Base-by-base conservation (phyloP, 129 eudicot genomes). In the Flaveria sonorensis region DNA sequence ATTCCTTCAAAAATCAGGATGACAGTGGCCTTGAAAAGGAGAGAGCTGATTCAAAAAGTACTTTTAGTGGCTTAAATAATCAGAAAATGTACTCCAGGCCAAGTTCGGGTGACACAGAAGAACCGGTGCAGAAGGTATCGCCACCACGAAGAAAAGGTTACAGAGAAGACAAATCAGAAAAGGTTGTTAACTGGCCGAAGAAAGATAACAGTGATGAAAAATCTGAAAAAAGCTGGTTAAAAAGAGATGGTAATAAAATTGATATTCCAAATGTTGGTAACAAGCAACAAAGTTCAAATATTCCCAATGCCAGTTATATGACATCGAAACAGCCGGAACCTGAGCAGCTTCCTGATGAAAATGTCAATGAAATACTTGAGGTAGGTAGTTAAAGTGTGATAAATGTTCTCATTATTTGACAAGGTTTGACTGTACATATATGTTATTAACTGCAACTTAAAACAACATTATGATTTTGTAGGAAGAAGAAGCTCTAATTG, bases 401-500 rank as follows among this genome's bases (percentile, higher is more conserved):
- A 30, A 63, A 32, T 63, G 46, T 14, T 63, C 16, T 63, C 15
- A 5, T 26, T 30, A 50, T 18, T 62, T 69, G 57, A 45, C 36
- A 0, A 59, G 21, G 55, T 48, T 32, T 51, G 32, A 24, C 21
- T 71, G 45, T 19, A 51, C n/a, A 59, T 45, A 1, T 18, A 28
- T 77, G 47, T 12, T 63, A n/a, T 66, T 68, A 59, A 16, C 0
- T 47, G 32, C 16, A 45, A 26, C 6, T 32, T 53, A 14, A 45
- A 30, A 32, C 23, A 30, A 0, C 20, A 28, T 62, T 14, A 32
- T 63, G 46, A 14, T 56, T 56, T 45, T 83, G 66, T 74, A 94
- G 97, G 98, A 91, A 72, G 98, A 94, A 82, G 98, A 87, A 80
- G 98, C 98, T n/a, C 83, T 94, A 64, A 89, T 94, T 60, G 89